A percentile compares a stretch with the other conserved stretches of the same genome.
phyloP scores from a whole-genome alignment of 495 filamentous ascomycete species.

The Daldinia concentrica region DNA sequence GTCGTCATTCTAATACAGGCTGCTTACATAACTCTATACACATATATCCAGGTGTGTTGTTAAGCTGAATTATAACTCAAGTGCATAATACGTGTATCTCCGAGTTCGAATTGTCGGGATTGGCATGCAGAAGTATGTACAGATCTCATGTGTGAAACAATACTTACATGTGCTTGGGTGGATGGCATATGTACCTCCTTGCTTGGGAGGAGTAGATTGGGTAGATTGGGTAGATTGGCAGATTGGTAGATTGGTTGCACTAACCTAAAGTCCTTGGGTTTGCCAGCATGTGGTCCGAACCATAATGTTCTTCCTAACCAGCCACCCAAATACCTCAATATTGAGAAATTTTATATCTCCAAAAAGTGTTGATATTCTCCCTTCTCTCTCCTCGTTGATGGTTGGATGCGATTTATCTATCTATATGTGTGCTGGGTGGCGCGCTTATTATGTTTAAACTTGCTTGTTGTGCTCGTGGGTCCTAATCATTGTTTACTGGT shows the following conservation, averaged over 20 bases:
- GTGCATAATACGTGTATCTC: not conserved
- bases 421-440: not conserved
- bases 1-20: constrained; percentile 22
- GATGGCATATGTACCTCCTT: not conserved
- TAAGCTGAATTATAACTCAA: not conserved
- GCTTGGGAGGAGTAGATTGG: not conserved
- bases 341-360: not conserved
- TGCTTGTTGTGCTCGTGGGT: not conserved
- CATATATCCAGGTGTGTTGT: not conserved
- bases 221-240: not conserved
- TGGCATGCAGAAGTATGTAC: not conserved
- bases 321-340: not conserved
- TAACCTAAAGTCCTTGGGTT: not conserved
- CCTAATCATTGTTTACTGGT: not conserved
- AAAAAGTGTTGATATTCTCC: not conserved
- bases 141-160: constrained; percentile 5
- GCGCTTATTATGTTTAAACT: constrained; percentile 1
- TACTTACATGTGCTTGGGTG: constrained; percentile 5
- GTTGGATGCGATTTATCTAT: not conserved
- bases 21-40: not conserved
- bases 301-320: not conserved
- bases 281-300: not conserved
- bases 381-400: not conserved
- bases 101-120: not conserved
- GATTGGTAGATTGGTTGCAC: not conserved